Percentiles rank a stretch among this genome's conserved stretches.
Evolutionary conservation across 2,329 filamentous ascomycete species (phyloP).

Genomic region (Plectosphaerella sp.): DNA sequence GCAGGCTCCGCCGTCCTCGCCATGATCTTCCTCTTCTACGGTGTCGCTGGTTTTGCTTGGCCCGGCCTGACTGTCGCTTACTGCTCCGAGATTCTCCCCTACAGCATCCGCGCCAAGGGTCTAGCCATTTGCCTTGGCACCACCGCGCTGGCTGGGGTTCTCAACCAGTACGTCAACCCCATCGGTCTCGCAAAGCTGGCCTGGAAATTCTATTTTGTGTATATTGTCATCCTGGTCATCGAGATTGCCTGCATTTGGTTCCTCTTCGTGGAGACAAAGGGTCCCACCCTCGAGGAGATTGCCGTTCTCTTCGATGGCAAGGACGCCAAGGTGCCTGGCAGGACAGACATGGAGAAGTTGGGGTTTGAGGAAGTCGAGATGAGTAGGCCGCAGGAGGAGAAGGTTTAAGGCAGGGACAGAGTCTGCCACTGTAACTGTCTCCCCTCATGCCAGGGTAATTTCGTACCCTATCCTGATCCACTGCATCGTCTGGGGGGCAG

Average conservation of each 20-base stretch:
- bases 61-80: slow-evolving; percentile 38
- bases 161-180: slow-evolving; percentile 34
- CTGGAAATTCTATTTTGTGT: slow-evolving; percentile 39
- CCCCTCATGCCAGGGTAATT: no score
- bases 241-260: slow-evolving; percentile 35
- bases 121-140: slow-evolving; percentile 11
- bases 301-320: background rate
- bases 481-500: no score
- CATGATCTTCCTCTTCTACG: slow-evolving; percentile 12
- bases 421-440: no score
- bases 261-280: slow-evolving; percentile 40
- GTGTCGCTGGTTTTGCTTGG: slow-evolving; percentile 35
- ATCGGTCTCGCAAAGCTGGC: slow-evolving; percentile 33
- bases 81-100: slow-evolving; percentile 13
- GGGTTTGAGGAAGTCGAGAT: no score
- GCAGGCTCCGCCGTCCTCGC: slow-evolving; percentile 62
- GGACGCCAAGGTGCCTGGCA: no score
- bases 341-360: no score
- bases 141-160: slow-evolving; percentile 16
- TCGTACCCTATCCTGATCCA: no score
- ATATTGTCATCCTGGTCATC: slow-evolving; percentile 34
- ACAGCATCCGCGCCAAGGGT: slow-evolving; percentile 11
- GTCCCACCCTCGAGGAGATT: slow-evolving; percentile 46
- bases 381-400: no score
- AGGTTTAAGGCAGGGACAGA: no score